These are phyloP conservation scores for Sclerotinia minor DNA, from an alignment of 2,329 filamentous ascomycete species.

Conservation along the genomic window DNA sequence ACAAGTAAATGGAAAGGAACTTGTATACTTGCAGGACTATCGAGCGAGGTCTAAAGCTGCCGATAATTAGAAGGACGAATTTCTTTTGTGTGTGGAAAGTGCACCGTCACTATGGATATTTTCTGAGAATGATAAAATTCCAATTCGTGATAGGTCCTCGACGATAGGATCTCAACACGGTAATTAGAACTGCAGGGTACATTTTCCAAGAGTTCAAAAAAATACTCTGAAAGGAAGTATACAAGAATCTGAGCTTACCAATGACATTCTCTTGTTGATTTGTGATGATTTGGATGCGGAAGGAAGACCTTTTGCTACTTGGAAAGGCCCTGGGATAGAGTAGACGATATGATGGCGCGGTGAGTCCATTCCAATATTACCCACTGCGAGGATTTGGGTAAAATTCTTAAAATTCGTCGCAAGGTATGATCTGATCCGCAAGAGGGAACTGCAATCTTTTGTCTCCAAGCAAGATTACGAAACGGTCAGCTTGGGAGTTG, in stretches of 20 bases:
- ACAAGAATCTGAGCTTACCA: slow-evolving; percentile 40
- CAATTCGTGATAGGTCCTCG: background rate
- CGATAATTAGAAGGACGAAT: background rate
- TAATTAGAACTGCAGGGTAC: background rate
- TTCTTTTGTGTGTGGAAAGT: background rate
- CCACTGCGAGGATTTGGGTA: too few relatives aligned
- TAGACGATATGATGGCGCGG: slow-evolving; percentile 27
- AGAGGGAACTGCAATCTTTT: slow-evolving; percentile 51
- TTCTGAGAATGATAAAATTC: too few relatives aligned
- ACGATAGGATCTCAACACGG: background rate
- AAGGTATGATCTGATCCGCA: slow-evolving; percentile 32
- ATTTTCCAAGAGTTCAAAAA: background rate
- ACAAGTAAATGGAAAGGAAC: slow-evolving; percentile 40
- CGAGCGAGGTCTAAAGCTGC: slow-evolving; percentile 17
- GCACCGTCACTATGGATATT: background rate
- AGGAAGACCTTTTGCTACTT: slow-evolving; percentile 31
- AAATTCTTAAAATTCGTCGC: background rate
- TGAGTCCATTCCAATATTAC: background rate
- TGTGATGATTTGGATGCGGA: slow-evolving; percentile 40
- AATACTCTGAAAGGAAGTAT: background rate
- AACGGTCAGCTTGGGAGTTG: slow-evolving; percentile 47
- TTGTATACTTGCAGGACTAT: slow-evolving; percentile 39
- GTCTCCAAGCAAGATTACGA: slow-evolving; percentile 47
- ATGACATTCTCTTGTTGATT: slow-evolving; percentile 46
- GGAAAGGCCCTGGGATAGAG: slow-evolving; percentile 31